These are phyloP conservation scores for Aspergillus sp. DNA, from an alignment of 2,329 filamentous ascomycete species.

Conservation along the genomic window DNA sequence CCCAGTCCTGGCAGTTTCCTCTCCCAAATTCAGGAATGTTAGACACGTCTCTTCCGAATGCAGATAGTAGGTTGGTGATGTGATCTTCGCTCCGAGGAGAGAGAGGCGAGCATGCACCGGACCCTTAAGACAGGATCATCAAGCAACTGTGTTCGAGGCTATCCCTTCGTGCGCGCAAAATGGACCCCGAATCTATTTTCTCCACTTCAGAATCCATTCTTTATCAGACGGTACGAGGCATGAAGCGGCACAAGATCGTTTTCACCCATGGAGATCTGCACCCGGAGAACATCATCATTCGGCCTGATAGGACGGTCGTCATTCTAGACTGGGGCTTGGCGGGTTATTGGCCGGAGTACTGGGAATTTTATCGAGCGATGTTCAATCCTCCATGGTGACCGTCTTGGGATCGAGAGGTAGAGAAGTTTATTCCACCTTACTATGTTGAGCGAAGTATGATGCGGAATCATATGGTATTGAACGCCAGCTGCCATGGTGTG, in stretches of 20 bases:
- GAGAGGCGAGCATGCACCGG: constrained; percentile 10
- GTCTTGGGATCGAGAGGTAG: constrained; percentile 12
- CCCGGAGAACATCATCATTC: constrained; percentile 17
- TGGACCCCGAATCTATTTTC: constrained; percentile 7
- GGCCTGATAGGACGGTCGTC: constrained; percentile 12
- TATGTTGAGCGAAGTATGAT: constrained; percentile 10
- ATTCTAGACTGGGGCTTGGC: constrained; percentile 19
- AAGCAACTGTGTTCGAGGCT: constrained; percentile 11
- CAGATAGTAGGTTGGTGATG: constrained; percentile 1
- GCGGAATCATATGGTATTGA: constrained; percentile 4
- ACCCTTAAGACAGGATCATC: constrained; percentile 12
- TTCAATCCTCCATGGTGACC: constrained; percentile 4
- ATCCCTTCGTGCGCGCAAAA: constrained; percentile 3
- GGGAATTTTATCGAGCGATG: constrained; percentile 14
- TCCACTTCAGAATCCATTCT: constrained; percentile 8
- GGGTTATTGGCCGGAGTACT: constrained; percentile 17
- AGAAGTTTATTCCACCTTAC: constrained; percentile 13
- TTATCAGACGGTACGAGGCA: constrained; percentile 9
- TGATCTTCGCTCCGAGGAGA: constrained; percentile 4
- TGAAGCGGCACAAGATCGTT: constrained; percentile 12
- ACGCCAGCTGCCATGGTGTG: too few relatives aligned
- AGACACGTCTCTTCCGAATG: constrained; percentile 6
- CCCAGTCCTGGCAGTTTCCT: constrained; percentile 11
- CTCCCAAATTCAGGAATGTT: constrained; percentile 12
- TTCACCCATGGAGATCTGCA: constrained; percentile 18